Evolutionary conservation across 805 yeast species (phyloP).

Genomic region (Starmerella vaccinii): DNA sequence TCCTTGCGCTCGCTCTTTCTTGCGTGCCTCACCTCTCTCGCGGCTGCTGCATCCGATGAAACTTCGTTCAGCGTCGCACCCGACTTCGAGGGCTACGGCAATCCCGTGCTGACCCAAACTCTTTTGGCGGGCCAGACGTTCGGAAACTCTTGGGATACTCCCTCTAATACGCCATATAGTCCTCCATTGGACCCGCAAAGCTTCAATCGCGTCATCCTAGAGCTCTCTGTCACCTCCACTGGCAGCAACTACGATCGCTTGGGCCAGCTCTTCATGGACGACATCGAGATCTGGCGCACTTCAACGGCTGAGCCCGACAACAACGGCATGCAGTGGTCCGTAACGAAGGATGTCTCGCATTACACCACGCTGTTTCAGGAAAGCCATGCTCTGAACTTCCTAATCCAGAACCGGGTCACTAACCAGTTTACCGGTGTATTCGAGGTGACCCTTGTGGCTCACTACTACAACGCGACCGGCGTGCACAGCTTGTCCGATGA

Average conservation of each 20-base stretch:
- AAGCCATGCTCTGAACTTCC: conserved; percentile 12
- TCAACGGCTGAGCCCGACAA: conserved; percentile 74
- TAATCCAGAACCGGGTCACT: conserved; percentile 51
- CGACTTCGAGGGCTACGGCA: conserved; percentile 11
- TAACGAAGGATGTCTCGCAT: conserved; percentile 55
- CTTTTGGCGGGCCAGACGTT: conserved; percentile 26
- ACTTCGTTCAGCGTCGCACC: conserved; percentile 13
- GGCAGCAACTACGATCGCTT: conserved; percentile 35
- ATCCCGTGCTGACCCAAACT: conserved; percentile 10
- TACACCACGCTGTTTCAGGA: conserved; percentile 43
- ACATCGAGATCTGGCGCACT: conserved; percentile 68
- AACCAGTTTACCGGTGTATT: conserved; percentile 51
- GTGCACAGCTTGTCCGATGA: conserved; percentile 13
- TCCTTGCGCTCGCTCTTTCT: background rate
- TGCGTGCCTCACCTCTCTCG: background rate
- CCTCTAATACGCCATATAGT: conserved; percentile 27
- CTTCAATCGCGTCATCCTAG: conserved; percentile 33
- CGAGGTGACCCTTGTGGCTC: conserved; percentile 42
- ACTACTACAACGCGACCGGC: conserved; percentile 34
- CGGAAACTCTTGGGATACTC: conserved; percentile 31
- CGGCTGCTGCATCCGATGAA: conserved; percentile 8
- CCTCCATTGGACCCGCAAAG: conserved; percentile 27
- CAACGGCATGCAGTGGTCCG: conserved; percentile 40
- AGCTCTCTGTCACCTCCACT: conserved; percentile 29
- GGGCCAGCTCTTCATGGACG: conserved; percentile 33